Evolutionary conservation across 1,284 basidiomycete species (phyloP).

Genomic region (Omphalotus olearius): DNA sequence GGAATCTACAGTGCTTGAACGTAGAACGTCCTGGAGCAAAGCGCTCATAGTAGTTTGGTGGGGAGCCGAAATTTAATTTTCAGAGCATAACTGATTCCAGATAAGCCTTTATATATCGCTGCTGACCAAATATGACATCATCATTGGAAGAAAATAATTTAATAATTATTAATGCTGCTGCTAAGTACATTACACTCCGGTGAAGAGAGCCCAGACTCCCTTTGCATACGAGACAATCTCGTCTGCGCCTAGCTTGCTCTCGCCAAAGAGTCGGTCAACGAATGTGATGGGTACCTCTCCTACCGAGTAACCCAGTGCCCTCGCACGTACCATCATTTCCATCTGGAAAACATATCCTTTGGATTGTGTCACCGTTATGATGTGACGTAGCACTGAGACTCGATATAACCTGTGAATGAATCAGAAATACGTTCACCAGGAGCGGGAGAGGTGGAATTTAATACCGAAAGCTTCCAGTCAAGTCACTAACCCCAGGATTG

Average conservation of each 20-base stretch:
- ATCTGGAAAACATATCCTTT: slow-evolving; percentile 96
- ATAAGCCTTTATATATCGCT: not conserved
- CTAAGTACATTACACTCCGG: slow-evolving; percentile 43
- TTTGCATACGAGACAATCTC: slow-evolving; percentile 88
- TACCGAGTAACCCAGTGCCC: slow-evolving; percentile 76
- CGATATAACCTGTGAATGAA: slow-evolving; percentile 64
- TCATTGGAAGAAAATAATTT: too few species aligned
- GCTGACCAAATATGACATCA: too few species aligned
- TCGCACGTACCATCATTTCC: slow-evolving; percentile 93
- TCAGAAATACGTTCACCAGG: not conserved
- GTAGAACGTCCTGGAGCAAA: slow-evolving; percentile 68
- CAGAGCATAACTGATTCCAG: not conserved
- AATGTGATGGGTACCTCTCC: slow-evolving; percentile 93
- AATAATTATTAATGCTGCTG: too few species aligned
- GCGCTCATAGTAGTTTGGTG: slow-evolving; percentile 45
- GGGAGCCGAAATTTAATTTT: not conserved
- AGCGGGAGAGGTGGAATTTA: slow-evolving; percentile 7
- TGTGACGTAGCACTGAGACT: slow-evolving; percentile 68
- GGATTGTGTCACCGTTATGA: slow-evolving; percentile 80
- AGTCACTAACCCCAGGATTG: slow-evolving; percentile 79
- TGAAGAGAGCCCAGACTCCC: slow-evolving; percentile 81
- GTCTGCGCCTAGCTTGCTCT: slow-evolving; percentile 86
- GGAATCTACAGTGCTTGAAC: slow-evolving; percentile 49
- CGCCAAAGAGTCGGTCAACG: slow-evolving; percentile 88
- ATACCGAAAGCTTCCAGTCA: slow-evolving; percentile 85